Conservation (phyloP, 441 rosid species). For the Dalechampia spathulata region DNA sequence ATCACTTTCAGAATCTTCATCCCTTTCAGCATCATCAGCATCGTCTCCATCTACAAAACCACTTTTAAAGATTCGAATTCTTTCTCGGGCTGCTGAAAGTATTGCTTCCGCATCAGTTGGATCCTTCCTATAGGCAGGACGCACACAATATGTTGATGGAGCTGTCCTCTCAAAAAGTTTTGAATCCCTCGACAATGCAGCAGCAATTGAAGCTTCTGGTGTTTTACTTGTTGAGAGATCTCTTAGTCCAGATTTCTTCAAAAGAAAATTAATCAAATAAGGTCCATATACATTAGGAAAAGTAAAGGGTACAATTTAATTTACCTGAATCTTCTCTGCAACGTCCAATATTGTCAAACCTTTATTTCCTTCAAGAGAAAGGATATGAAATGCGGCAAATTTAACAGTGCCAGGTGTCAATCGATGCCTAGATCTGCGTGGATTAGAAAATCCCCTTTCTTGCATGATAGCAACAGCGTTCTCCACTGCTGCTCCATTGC, state of each 20-base stretch:
- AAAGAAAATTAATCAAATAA: conserved; percentile 8
- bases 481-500: conserved; percentile 78
- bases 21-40: conserved; percentile 82
- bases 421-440: conserved; percentile 77
- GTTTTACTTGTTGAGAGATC: conserved; percentile 88
- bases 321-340: conserved; percentile 86
- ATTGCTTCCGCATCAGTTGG: conserved; percentile 55
- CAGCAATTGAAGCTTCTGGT: conserved; percentile 91
- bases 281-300: neutral
- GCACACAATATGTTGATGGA: conserved; percentile 91
- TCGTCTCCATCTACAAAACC: conserved; percentile 62
- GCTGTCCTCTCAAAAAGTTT: conserved; percentile 90
- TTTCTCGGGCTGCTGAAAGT: conserved; percentile 70
- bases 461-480: conserved; percentile 81
- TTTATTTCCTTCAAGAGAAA: conserved; percentile 64
- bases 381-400: conserved; percentile 83
- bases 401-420: conserved; percentile 95
- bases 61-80: conserved; percentile 52
- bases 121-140: conserved; percentile 67
- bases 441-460: conserved; percentile 67
- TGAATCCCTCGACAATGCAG: conserved; percentile 83
- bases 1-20: conserved; percentile 75
- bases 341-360: conserved; percentile 75
- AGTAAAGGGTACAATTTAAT: neutral
- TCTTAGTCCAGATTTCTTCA: conserved; percentile 74